These are phyloP conservation scores for Trichoderma harzianum DNA, from an alignment of 2,329 filamentous ascomycete genomes.

Conservation along the genomic window DNA sequence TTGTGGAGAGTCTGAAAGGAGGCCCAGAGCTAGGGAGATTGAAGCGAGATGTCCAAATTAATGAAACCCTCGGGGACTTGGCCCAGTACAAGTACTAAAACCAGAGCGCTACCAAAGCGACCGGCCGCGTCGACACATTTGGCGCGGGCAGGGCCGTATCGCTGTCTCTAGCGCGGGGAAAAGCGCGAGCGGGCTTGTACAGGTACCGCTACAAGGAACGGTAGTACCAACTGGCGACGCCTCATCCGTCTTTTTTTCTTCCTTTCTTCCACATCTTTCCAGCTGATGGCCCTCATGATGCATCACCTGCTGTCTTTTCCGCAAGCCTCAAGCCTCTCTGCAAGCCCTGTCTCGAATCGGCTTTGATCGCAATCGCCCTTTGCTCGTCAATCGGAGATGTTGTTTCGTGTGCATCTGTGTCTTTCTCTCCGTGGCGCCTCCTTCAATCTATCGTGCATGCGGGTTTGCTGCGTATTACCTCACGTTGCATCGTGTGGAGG, in stretches of 20 bases:
- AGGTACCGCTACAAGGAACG: background rate
- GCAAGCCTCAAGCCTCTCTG: background rate
- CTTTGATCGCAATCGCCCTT: background rate
- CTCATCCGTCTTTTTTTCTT: background rate
- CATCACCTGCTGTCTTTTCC: background rate
- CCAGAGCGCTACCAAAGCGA: background rate
- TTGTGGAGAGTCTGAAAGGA: constrained; percentile 1
- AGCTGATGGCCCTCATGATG: background rate
- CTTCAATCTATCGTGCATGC: background rate
- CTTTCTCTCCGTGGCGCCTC: background rate
- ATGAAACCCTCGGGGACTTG: constrained; percentile 1
- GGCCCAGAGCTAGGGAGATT: background rate
- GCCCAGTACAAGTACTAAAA: constrained; percentile 7
- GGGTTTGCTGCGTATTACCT: background rate
- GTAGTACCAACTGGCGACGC: background rate
- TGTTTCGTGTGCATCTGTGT: background rate
- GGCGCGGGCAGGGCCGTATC: background rate
- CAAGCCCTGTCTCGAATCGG: constrained; percentile 1
- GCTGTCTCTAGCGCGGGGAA: constrained; percentile 2
- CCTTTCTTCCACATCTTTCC: background rate
- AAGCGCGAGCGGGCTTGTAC: background rate
- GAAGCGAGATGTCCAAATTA: constrained; percentile 14
- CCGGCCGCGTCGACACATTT: background rate
- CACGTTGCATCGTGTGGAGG: background rate
- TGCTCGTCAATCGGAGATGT: background rate